Evolutionary conservation across 2,329 filamentous ascomycete genomes (phyloP), one percentile per base, ranked within the genome.

Genomic region (Hymenoscyphus fructigenus): DNA sequence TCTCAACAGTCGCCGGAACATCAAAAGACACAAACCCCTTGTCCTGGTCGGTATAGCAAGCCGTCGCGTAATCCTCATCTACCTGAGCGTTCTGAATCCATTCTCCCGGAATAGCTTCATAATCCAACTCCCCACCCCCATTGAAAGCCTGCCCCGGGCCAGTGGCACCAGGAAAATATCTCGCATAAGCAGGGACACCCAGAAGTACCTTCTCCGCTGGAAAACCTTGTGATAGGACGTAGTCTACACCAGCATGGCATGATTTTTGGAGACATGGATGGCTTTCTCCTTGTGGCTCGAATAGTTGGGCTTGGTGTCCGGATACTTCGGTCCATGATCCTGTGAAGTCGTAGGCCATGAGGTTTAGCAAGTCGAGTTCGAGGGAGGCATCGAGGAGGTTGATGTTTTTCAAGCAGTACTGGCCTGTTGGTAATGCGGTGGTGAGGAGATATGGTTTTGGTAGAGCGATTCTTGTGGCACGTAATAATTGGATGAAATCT

Each of bases 1-100:
- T 3, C 41, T 20, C 12, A 17, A 60, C 44, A 53, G 41, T 60
- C 2, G 12, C 58, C 15, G 38, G 38, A 1, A 34, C 59, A 28
- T 60, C 59, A 17, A 60, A 60, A 26, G 59, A 60, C 6, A 36
- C 41, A 53, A 60, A 60, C 4, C 59, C 59, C 15, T 60, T 60
- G 2, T 60, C 41, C 0, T 20, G 4, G 28, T 60, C 59, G 2
- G 23, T 38, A 50, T 60, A 60, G 20, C 23, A 53, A 9, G 26
- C 59, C 26, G 41, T 29, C 5, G 28, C 38, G 17, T 7, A n/a
- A 0, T 32, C 1, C 15, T 29, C 28, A 60, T 60, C 58, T 20
- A 60, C 12, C 23, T n/a, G 10, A 6, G 38, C 58, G n/a, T 60
- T 23, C 10, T 36, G 36, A 20, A 20, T 47, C 58, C 58, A 60